Base-by-base conservation (phyloP, 2,329 filamentous ascomycete species). In the Neonectria coccinea region DNA sequence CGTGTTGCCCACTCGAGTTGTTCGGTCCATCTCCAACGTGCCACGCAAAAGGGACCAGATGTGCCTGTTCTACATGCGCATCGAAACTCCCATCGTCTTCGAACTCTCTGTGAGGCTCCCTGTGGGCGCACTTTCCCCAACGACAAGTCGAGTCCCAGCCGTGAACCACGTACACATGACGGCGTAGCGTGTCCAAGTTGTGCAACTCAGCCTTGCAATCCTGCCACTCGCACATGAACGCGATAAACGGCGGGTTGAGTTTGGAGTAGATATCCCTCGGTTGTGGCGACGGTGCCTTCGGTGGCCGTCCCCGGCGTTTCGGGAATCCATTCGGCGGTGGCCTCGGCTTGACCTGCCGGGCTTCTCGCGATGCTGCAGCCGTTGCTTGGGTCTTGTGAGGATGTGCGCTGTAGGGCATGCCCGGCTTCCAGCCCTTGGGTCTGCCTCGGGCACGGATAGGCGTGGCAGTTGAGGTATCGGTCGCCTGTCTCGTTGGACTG, bases 151-250 rank as follows among this genome's bases (percentile, higher is more conserved):
- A 65, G 47, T 59, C 31, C n/a, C 36, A 16, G 1, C 68, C 79
- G 72, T 91, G 88, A 3, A 89, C 80, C 14, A 81, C 69, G 18
- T 76, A 72, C 14, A 90, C 76, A 67, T 91, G 88, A 59, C 78
- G 79, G 25, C 84, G 80, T 44, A 91, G 74, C 10, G 87, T 90
- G 12, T 85, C 85, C 61, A 89, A 75, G 70, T 91, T 91, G 55
- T 89, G 87, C 50, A 91, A 78, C 75, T 89, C 85, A 4, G 88
- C 88, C 31, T 80, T 82, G 71, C 88, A 91, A 0, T 79, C 79
- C 22, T 77, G 67, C 88, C 88, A 91, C 73, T 90, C 86, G 75
- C 88, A 91, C 10, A 82, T 63, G 70, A 87, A 91, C 2, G 80
- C 75, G n/a, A 82, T 61, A 69, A 85, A 89, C 5, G 76, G 76